phyloP scores from a whole-genome alignment of 2,329 filamentous ascomycete genomes.

The Colletotrichum theobromicola region DNA sequence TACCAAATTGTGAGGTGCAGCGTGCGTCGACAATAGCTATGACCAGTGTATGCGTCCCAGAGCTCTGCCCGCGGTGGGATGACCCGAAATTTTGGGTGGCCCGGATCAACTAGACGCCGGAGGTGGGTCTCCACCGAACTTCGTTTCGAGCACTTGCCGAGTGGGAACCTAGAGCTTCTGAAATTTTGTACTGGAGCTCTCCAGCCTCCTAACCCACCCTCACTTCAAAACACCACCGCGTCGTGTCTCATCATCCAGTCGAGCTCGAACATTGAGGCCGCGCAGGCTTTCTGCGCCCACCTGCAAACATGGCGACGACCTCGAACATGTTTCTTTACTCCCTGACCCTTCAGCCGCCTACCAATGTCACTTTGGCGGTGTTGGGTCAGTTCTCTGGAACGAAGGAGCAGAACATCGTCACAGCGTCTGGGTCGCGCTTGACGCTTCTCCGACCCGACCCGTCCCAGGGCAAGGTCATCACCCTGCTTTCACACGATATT shows the following conservation, averaged over 20 bases:
- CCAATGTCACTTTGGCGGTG: conserved; percentile 87
- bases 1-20: not conserved
- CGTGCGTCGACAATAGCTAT: not conserved
- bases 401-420: conserved; percentile 97
- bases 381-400: conserved; percentile 95
- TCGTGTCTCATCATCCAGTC: conserved; percentile 7
- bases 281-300: conserved; percentile 57
- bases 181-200: conserved; percentile 20
- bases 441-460: conserved; percentile 87
- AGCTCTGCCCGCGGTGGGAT: not conserved
- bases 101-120: conserved; percentile 16
- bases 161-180: conserved; percentile 21
- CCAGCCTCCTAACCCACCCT: conserved; percentile 16
- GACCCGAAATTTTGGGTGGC: conserved; percentile 21
- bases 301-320: conserved; percentile 85
- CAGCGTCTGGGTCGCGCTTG: conserved; percentile 88
- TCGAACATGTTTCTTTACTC: conserved; percentile 99
- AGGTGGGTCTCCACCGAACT: not conserved
- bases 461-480: conserved; percentile 82
- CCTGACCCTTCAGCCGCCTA: conserved; percentile 91
- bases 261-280: conserved; percentile 38
- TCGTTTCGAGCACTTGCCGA: not conserved
- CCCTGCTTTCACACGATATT: conserved; percentile 88
- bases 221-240: conserved; percentile 15
- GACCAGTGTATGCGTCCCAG: not conserved